These are phyloP conservation scores for Solanum medicagineum DNA, from an alignment of 257 asterid species.

Conservation along the genomic window DNA sequence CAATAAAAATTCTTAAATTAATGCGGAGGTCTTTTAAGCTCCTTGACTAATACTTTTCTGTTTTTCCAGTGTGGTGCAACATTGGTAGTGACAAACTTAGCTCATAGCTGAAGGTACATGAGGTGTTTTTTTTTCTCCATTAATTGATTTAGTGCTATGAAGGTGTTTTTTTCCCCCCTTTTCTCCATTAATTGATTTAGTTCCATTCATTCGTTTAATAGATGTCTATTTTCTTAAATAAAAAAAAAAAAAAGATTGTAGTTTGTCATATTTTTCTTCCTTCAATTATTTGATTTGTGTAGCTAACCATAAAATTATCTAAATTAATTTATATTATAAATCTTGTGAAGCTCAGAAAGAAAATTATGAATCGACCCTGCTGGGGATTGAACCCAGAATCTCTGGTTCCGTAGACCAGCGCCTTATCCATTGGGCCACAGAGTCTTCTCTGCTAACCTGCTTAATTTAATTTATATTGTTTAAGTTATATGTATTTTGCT, in stretches of 20 bases:
- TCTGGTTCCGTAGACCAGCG: slow-evolving; percentile 99
- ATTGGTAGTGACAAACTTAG: no score
- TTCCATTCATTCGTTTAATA: no score
- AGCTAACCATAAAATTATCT: not conserved
- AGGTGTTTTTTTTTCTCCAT: not conserved
- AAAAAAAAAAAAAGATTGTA: not conserved
- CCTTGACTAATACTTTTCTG: no score
- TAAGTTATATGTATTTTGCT: not conserved
- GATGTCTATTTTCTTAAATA: no score
- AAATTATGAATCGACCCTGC: not conserved
- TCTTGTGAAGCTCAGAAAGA: no score
- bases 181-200: not conserved
- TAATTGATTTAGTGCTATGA: not conserved
- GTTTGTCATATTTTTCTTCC: not conserved
- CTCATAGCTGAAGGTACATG: no score
- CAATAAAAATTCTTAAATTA: not conserved
- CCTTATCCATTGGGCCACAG: slow-evolving; percentile 94
- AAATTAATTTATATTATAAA: not conserved
- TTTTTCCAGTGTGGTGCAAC: no score
- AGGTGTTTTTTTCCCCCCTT: no score
- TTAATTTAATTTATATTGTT: no score
- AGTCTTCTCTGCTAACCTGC: not conserved
- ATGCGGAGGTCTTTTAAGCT: no score
- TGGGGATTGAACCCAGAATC: slow-evolving; percentile 56
- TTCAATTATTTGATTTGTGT: not conserved